Evolutionary conservation across 1,284 basidiomycete genomes (phyloP).

Genomic region (Bjerkandera adusta): DNA sequence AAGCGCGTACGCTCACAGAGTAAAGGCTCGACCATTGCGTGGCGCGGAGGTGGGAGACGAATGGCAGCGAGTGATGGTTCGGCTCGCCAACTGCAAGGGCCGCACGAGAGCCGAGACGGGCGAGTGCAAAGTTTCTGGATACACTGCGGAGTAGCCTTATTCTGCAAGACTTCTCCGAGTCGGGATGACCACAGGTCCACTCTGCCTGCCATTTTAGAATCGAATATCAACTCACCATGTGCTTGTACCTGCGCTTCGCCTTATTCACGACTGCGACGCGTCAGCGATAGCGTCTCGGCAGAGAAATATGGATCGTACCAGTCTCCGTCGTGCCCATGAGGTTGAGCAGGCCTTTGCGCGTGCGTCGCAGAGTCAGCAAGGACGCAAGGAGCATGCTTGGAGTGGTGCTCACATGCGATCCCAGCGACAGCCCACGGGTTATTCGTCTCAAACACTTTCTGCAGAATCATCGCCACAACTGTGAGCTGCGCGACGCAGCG

Average conservation of each 20-base stretch:
- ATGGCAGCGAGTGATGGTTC: too few relatives aligned
- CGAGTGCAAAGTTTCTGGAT: too few relatives aligned
- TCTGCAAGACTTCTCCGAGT: too few relatives aligned
- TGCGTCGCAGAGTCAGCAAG: neutral
- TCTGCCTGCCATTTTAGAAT: too few relatives aligned
- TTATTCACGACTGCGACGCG: constrained; percentile 58
- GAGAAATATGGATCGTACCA: constrained; percentile 37
- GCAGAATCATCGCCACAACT: constrained; percentile 67
- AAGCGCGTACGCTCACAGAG: too few relatives aligned
- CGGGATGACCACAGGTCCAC: too few relatives aligned
- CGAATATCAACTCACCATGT: constrained; percentile 67
- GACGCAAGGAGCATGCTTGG: neutral
- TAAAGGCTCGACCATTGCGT: too few relatives aligned
- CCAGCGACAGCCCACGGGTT: constrained; percentile 73
- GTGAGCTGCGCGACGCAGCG: constrained; percentile 78
- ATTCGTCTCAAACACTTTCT: constrained; percentile 72
- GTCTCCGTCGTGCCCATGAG: constrained; percentile 69
- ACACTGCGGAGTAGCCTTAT: too few relatives aligned
- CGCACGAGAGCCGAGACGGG: too few relatives aligned
- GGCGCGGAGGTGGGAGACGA: too few relatives aligned
- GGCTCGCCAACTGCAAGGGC: too few relatives aligned
- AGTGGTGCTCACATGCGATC: constrained; percentile 57
- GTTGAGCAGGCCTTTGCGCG: constrained; percentile 57
- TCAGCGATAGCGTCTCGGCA: constrained; percentile 28
- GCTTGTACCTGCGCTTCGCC: constrained; percentile 65